These are phyloP conservation scores for Crepidotus variabilis DNA, from an alignment of 768 basidiomycete genomes.

Conservation along the genomic window DNA sequence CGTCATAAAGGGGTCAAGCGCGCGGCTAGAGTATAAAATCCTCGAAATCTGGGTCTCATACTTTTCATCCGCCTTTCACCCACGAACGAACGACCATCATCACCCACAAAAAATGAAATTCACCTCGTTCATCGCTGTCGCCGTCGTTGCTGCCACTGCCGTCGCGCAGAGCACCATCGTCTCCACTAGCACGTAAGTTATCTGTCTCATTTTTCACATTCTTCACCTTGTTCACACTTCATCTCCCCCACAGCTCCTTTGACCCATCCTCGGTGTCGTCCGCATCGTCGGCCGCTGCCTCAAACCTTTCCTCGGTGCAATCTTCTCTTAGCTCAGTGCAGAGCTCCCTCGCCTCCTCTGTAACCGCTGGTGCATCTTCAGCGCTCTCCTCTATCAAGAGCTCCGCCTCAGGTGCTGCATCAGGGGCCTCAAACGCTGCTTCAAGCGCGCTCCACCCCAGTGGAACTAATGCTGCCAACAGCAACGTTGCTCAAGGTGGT, in stretches of 20 bases:
- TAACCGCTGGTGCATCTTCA: background rate
- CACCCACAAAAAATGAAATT: constrained; percentile 7
- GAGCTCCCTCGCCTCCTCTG: background rate
- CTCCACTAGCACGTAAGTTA: constrained; percentile 1
- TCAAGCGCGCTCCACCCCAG: background rate
- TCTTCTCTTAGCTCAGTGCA: background rate
- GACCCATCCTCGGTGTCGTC: constrained; percentile 1
- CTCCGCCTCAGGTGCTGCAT: background rate
- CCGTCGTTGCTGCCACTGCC: background rate
- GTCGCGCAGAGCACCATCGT: background rate
- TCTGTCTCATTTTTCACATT: background rate
- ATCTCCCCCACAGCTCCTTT: background rate
- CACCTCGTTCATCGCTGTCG: background rate
- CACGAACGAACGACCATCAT: background rate
- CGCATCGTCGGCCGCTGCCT: background rate
- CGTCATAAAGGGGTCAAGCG: no score
- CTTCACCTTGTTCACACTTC: background rate
- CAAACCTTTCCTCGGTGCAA: background rate
- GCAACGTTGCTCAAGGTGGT: background rate
- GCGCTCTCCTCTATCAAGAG: background rate
- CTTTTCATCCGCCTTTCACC: background rate
- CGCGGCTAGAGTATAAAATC: constrained; percentile 1
- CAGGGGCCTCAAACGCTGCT: background rate
- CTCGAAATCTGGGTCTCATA: background rate
- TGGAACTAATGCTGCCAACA: background rate